A percentile compares a stretch with the other conserved stretches of the same genome.
phyloP scores from a whole-genome alignment of 495 filamentous ascomycete species.

The Xylaria acuta region DNA sequence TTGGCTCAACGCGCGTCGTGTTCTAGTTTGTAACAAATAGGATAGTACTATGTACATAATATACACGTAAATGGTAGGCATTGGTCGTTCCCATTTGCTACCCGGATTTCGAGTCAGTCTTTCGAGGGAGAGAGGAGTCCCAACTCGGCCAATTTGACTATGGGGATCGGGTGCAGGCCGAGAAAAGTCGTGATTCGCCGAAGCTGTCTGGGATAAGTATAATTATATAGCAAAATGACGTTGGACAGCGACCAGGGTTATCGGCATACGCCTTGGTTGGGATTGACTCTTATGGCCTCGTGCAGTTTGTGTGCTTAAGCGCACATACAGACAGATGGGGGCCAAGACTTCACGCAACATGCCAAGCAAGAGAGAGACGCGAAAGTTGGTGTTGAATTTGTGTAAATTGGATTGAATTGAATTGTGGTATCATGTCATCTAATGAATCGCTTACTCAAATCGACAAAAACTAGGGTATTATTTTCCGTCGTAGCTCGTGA shows the following conservation, averaged over 20 bases:
- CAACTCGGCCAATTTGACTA: not conserved
- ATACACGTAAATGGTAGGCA: not conserved
- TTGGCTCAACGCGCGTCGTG: not conserved
- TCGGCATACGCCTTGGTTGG: not conserved
- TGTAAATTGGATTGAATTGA: slow-evolving; percentile 7
- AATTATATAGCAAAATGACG: slow-evolving; percentile 14
- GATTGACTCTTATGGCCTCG: slow-evolving; percentile 12
- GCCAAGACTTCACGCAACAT: slow-evolving; percentile 1
- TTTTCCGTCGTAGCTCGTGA: slow-evolving; percentile 17
- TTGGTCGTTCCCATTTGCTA: not conserved
- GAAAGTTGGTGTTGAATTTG: not conserved
- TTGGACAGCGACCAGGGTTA: slow-evolving; percentile 5
- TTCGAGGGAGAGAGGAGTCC: not conserved
- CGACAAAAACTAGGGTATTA: slow-evolving; percentile 9
- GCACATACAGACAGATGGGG: not conserved
- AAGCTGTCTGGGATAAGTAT: not conserved
- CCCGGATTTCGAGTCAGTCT: slow-evolving; percentile 4
- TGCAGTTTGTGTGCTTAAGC: slow-evolving; percentile 17
- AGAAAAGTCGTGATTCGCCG: slow-evolving; percentile 3
- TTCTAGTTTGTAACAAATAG: not conserved
- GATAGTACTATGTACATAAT: not conserved
- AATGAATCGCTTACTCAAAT: not conserved
- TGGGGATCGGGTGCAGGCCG: not conserved
- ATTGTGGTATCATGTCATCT: slow-evolving; percentile 15
- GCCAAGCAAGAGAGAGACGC: not conserved